Percentiles rank a stretch among this genome's conserved stretches.
Conservation (phyloP, 2,329 filamentous ascomycete genomes). For the Fusarium mexicanum region DNA sequence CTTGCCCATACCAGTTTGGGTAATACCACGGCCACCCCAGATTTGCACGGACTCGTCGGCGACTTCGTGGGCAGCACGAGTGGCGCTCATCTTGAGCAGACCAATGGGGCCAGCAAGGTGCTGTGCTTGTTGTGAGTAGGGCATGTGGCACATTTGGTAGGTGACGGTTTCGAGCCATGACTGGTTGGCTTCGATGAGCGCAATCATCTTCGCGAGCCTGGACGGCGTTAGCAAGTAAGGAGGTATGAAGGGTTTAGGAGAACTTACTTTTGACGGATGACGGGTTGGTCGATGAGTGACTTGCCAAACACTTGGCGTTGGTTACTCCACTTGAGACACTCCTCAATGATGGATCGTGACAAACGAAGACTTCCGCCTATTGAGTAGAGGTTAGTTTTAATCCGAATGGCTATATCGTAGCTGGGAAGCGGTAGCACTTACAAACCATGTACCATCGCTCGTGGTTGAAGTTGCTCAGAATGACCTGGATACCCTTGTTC, state of each 20-base stretch:
- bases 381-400: constrained; percentile 2
- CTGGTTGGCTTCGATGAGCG: constrained; percentile 82
- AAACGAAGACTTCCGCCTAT: constrained; percentile 68
- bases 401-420: background rate
- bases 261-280: constrained; percentile 79
- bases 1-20: constrained; percentile 83
- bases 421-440: constrained; percentile 45
- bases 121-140: constrained; percentile 78
- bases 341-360: constrained; percentile 77
- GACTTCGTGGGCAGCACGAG: constrained; percentile 81
- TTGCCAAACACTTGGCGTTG: constrained; percentile 87
- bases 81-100: constrained; percentile 81
- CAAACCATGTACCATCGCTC: constrained; percentile 82
- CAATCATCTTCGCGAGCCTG: constrained; percentile 86
- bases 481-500: constrained; percentile 86
- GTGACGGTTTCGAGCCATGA: constrained; percentile 86
- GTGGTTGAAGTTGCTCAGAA: constrained; percentile 90
- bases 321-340: constrained; percentile 88
- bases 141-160: constrained; percentile 89
- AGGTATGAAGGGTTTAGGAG: background rate
- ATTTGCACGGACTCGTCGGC: constrained; percentile 87
- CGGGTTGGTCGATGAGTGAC: constrained; percentile 82
- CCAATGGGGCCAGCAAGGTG: constrained; percentile 83
- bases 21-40: constrained; percentile 83
- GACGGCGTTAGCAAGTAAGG: background rate